Base-by-base conservation (phyloP, 1,284 basidiomycete species). In the Cryptococcus depauperatus region DNA sequence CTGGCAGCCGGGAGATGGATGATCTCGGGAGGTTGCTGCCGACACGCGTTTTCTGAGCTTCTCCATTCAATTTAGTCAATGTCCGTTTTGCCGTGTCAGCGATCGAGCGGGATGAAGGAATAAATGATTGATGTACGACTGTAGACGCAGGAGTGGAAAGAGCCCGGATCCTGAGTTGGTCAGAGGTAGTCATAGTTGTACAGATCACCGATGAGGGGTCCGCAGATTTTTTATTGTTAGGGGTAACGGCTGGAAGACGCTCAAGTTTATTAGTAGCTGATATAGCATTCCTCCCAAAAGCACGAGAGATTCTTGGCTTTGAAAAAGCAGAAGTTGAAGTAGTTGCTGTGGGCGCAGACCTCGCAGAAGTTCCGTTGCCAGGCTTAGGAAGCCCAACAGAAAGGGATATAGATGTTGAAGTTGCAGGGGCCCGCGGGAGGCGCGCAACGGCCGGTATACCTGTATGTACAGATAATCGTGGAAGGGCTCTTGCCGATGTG, bases 81-180 rank as follows among this genome's bases (percentile, higher is more conserved):
- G 16, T 5, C 32, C 6, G 40, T 38, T 11, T 39, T 8, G 22
- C 18, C n/a, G 11, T 32, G 19, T 32, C 28, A 23, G 5, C 35
- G 19, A 14, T 25, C 43, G 22, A 37, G 6, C 19, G 35, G 7
- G 43, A 38, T 14, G 30, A 19, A 8, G 50, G 27, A 37, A 33
- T 4, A 34, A 35, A 25, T 28, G 25, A 11, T 29, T 29, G 35
- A 19, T 30, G 38, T n/a, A 37, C 30, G 16, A 48, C 28, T 13
- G 46, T 22, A 2, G 39, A 19, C 4, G 56, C 56, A 21, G 56
- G 53, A 6, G 56, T 56, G 4, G 56, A 58, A 6, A 52, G 32
- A 9, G 56, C 48, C 22, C 56, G 45, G 10, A 43, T 23, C 33
- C 55, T 19, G 4, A 34, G 23, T 19, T 32, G 28, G 16, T 41